Conservation (phyloP, 257 asterid genomes). For the Solanum gandarillasii region DNA sequence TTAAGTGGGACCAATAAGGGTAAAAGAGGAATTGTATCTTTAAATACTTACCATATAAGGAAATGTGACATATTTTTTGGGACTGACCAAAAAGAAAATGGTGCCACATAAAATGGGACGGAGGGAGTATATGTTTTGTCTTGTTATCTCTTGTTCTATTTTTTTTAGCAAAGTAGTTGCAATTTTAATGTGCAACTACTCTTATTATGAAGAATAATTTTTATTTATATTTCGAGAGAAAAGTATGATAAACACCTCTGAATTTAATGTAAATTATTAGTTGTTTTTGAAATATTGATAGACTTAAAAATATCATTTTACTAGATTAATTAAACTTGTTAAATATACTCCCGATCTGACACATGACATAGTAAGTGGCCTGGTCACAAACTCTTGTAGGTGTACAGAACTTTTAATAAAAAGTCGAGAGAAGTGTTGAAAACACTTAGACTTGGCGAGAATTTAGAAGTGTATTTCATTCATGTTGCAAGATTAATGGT, state of each 20-base stretch:
- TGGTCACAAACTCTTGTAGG: neutral
- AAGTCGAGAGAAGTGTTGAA: rapidly evolving
- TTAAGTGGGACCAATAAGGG: too few species aligned
- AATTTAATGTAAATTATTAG: too few species aligned
- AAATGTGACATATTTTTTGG: too few species aligned
- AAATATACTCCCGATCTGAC: rapidly evolving
- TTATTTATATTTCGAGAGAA: neutral
- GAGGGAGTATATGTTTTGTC: neutral
- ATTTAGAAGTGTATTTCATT: neutral
- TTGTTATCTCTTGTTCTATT: neutral
- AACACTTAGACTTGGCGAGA: neutral
- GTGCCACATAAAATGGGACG: too few species aligned
- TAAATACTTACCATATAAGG: too few species aligned
- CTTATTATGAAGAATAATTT: neutral
- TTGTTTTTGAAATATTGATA: too few species aligned
- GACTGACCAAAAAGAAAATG: too few species aligned
- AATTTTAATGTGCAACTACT: neutral
- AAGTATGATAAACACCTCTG: neutral
- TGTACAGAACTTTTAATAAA: too few species aligned
- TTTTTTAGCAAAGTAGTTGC: neutral
- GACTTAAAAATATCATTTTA: rapidly evolving
- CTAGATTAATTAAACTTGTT: neutral
- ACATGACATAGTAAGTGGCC: too few species aligned
- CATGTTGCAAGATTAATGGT: too few species aligned
- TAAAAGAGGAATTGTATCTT: too few species aligned